Evolutionary conservation across 352 stramenopile genomes (phyloP).

Genomic region (Hyaloperonospora brassicae): DNA sequence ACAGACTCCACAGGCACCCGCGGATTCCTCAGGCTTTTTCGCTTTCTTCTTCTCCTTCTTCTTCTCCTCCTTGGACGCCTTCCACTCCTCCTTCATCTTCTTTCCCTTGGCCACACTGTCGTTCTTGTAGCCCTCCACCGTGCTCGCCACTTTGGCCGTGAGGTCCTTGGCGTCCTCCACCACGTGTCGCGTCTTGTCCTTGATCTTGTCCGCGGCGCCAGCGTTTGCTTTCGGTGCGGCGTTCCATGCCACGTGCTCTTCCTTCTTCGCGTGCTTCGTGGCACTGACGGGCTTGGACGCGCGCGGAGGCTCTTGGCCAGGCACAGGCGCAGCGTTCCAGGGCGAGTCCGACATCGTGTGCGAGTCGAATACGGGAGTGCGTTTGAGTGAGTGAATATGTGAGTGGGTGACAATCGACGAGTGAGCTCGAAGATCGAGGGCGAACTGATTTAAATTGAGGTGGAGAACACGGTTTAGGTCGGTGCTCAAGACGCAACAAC

Average conservation of each 20-base stretch:
- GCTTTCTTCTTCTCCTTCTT: slow-evolving; percentile 31
- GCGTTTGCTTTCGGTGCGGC: slow-evolving; percentile 34
- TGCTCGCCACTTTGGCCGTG: slow-evolving; percentile 32
- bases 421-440: slow-evolving; percentile 25
- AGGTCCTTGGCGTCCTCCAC: slow-evolving; percentile 42
- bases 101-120: slow-evolving; percentile 58
- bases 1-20: slow-evolving; percentile 42
- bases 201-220: slow-evolving; percentile 28
- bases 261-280: slow-evolving; percentile 25
- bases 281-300: slow-evolving; percentile 19
- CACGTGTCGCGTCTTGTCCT: slow-evolving; percentile 35
- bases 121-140: slow-evolving; percentile 62
- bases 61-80: slow-evolving; percentile 44
- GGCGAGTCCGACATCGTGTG: slow-evolving; percentile 34
- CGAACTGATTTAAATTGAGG: slow-evolving; percentile 4
- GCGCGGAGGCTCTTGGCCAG: slow-evolving; percentile 24
- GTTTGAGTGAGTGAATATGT: neutral
- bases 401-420: slow-evolving; percentile 23
- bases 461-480: slow-evolving; percentile 5
- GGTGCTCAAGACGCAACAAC: neutral
- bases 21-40: slow-evolving; percentile 44
- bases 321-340: slow-evolving; percentile 36
- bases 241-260: slow-evolving; percentile 41
- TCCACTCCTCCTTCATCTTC: slow-evolving; percentile 40
- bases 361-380: neutral